Conservation (phyloP, 176 grass and related monocot genomes). For the Oryza rufipogon region DNA sequence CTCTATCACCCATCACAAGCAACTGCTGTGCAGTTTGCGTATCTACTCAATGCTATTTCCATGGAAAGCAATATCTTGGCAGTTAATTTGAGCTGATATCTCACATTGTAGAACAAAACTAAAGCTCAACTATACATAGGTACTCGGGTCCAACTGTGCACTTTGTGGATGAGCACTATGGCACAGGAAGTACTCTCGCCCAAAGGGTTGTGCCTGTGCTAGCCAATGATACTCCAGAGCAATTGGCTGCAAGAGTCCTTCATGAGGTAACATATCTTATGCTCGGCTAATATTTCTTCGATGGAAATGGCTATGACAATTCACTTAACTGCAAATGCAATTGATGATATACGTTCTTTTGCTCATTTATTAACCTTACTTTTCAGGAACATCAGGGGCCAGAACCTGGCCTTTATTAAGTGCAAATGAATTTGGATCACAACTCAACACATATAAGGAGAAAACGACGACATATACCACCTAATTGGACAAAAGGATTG, state of each 20-base stretch:
- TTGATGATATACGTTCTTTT: conserved; percentile 6
- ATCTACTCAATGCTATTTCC: conserved; percentile 13
- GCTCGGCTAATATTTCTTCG: background rate
- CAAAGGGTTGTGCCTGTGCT: conserved; percentile 48
- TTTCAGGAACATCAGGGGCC: conserved; percentile 60
- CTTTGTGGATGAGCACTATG: conserved; percentile 66
- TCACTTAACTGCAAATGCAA: background rate
- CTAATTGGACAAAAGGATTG: too few species aligned
- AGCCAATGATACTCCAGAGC: conserved; percentile 51
- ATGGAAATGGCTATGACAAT: background rate
- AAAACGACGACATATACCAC: too few species aligned
- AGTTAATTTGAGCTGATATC: background rate
- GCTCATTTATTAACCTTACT: conserved; percentile 10
- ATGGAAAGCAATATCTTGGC: conserved; percentile 5
- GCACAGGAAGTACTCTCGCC: conserved; percentile 52
- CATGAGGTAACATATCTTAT: conserved; percentile 48
- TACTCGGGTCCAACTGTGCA: conserved; percentile 59
- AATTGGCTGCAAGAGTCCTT: conserved; percentile 63
- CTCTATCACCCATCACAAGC: background rate
- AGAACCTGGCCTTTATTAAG: too few species aligned
- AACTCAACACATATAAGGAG: too few species aligned
- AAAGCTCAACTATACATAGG: conserved; percentile 16
- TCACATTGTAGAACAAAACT: background rate
- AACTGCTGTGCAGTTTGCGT: background rate
- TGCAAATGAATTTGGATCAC: too few species aligned